Percentiles rank a stretch among this genome's conserved stretches.
phyloP scores from a whole-genome alignment of 2,329 filamentous ascomycete genomes.

The Furcasterigmium sp. region DNA sequence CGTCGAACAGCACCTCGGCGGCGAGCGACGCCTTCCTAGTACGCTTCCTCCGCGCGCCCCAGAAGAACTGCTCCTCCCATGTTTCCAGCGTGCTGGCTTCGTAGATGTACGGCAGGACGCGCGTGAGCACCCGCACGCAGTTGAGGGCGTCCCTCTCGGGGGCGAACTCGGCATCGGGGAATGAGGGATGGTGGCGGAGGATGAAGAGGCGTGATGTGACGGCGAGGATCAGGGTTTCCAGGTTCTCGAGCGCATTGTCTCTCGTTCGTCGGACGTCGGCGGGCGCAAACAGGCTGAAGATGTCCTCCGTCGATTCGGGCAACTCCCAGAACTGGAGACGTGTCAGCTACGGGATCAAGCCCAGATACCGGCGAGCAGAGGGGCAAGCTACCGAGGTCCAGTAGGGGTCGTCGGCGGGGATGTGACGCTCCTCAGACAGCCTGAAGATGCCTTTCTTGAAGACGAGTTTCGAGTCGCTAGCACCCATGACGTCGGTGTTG shows the following conservation, averaged over 20 bases:
- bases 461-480: constrained; percentile 96
- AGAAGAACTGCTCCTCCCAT: constrained; percentile 96
- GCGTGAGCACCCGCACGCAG: constrained; percentile 85
- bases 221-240: constrained; percentile 82
- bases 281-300: constrained; percentile 92
- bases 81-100: constrained; percentile 75
- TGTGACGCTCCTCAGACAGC: constrained; percentile 85
- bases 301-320: constrained; percentile 89
- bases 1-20: constrained; percentile 81
- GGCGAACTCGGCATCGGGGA: constrained; percentile 80
- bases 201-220: constrained; percentile 77
- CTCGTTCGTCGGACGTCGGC: constrained; percentile 83
- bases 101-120: constrained; percentile 85
- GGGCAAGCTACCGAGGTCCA: constrained; percentile 74
- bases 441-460: constrained; percentile 99
- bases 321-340: constrained; percentile 83
- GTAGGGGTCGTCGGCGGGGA: constrained; percentile 82
- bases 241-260: constrained; percentile 77
- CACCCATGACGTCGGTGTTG: constrained; percentile 63
- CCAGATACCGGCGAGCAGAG: not conserved
- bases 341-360: constrained; percentile 5
- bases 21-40: constrained; percentile 61
- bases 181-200: constrained; percentile 83
- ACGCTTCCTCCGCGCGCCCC: constrained; percentile 68
- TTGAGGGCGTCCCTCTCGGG: constrained; percentile 88